These are phyloP conservation scores for Podospora australis DNA, from an alignment of 495 filamentous ascomycete species.

Conservation along the genomic window DNA sequence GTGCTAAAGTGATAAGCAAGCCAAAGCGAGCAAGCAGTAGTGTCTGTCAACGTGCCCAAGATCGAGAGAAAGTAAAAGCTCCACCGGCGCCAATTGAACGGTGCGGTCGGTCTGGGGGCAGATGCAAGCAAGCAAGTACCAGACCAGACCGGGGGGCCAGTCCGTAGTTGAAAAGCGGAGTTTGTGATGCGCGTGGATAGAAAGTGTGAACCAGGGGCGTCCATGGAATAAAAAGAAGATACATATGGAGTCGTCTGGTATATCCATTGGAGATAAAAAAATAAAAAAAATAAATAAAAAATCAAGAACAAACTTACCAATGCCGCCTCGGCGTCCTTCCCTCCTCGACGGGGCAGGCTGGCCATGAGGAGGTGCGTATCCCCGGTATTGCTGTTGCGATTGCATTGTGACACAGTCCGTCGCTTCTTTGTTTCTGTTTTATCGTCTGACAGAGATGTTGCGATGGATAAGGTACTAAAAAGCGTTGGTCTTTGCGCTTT, in stretches of 20 bases:
- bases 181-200: conserved; percentile 5
- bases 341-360: conserved; percentile 15
- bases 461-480: background rate
- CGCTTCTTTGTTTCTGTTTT: background rate
- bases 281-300: no score
- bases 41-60: conserved; percentile 2
- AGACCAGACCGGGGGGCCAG: conserved; percentile 1
- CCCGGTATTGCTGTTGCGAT: conserved; percentile 34
- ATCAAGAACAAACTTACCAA: conserved; percentile 39
- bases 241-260: conserved; percentile 8
- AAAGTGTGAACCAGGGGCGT: conserved; percentile 4
- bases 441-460: conserved; percentile 3
- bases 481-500: background rate
- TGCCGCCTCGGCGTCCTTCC: conserved; percentile 38
- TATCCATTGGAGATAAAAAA: conserved; percentile 2
- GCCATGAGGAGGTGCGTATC: conserved; percentile 39
- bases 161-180: conserved; percentile 17
- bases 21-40: background rate
- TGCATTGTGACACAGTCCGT: conserved; percentile 36
- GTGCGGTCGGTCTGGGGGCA: no score
- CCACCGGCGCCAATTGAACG: conserved; percentile 2
- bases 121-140: background rate
- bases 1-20: background rate
- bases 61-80: conserved; percentile 5
- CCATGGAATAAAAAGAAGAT: conserved; percentile 4